phyloP scores from a whole-genome alignment of 164 flowering plant species.

The Umbellularia californica region DNA sequence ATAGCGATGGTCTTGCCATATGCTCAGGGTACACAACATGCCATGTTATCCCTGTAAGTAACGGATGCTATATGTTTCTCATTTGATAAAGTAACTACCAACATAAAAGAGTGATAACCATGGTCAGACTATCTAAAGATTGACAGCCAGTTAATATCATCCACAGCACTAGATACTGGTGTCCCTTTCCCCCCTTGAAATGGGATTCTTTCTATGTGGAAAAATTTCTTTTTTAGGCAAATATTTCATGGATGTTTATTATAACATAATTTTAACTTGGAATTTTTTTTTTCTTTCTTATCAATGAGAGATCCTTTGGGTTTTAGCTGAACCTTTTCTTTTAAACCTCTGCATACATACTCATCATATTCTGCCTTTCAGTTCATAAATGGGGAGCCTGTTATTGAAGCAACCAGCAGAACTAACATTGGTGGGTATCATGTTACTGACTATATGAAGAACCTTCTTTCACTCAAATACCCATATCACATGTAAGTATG shows the following conservation, averaged over 20 bases:
- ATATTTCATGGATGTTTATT: neutral
- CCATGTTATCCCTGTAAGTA: constrained; percentile 79
- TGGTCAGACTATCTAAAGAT: neutral
- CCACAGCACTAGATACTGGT: neutral
- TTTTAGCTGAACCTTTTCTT: neutral
- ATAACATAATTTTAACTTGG: neutral
- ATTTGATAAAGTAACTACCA: too few species aligned
- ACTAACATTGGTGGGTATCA: constrained; percentile 96
- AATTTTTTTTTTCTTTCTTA: neutral
- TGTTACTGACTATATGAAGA: constrained; percentile 87
- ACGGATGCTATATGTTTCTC: neutral
- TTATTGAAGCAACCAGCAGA: constrained; percentile 72
- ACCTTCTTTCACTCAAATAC: constrained; percentile 90
- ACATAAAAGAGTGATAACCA: too few species aligned
- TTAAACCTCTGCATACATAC: neutral
- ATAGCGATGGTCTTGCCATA: constrained; percentile 78
- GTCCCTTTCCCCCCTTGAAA: neutral
- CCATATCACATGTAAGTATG: constrained; percentile 79
- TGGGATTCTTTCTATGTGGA: neutral
- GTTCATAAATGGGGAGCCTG: constrained; percentile 89
- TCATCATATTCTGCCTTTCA: constrained; percentile 21
- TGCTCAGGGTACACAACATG: constrained; percentile 79
- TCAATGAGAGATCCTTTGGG: neutral
- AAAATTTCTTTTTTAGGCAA: neutral
- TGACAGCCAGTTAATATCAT: neutral